These are phyloP conservation scores for Solanum paucissectum DNA, from an alignment of 257 asterid genomes.

Conservation along the genomic window DNA sequence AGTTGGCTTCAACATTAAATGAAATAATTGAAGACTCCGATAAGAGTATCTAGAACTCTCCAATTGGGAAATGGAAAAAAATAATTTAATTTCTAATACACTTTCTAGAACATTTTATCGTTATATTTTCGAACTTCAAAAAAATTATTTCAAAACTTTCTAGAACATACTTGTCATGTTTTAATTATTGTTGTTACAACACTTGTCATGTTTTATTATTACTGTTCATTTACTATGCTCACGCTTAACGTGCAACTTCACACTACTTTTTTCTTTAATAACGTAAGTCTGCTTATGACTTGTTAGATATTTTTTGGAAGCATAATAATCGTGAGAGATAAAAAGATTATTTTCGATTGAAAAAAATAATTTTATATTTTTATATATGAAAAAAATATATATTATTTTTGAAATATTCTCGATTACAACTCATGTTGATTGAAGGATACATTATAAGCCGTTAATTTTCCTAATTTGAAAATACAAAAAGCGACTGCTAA, in stretches of 20 bases:
- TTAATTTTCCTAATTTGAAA: neutral
- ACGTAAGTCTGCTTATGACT: neutral
- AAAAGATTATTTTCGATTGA: rapidly evolving
- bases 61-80: neutral
- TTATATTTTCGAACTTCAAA: neutral
- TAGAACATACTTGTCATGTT: neutral
- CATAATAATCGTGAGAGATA: too few relatives aligned
- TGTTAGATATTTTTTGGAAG: neutral
- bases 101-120: neutral
- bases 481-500: neutral
- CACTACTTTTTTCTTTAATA: neutral
- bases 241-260: neutral
- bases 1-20: neutral
- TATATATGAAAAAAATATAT: neutral
- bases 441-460: neutral
- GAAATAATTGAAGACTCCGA: neutral
- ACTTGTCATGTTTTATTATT: neutral
- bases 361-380: too few relatives aligned
- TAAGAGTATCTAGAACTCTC: neutral
- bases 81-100: neutral
- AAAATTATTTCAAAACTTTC: neutral
- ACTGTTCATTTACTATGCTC: neutral
- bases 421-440: neutral
- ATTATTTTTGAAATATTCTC: neutral
- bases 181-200: neutral